A percentile compares a stretch with the other conserved stretches of the same genome.
phyloP scores from a whole-genome alignment of 129 eudicot genomes.

The Flaveria brownii region DNA sequence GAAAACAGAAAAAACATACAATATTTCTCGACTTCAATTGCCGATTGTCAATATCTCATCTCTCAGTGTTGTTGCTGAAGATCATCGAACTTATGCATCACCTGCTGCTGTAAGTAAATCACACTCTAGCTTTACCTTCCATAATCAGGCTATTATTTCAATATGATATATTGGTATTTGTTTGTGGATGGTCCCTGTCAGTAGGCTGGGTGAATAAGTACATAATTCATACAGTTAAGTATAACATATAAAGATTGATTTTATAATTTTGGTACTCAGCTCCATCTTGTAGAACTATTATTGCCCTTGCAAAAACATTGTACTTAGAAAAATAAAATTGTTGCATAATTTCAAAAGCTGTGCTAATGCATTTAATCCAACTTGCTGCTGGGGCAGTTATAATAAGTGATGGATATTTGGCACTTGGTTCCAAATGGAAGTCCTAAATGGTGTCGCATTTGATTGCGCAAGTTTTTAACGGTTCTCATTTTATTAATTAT shows the following conservation, averaged over 20 bases:
- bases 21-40: conserved; percentile 76
- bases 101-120: conserved; percentile 73
- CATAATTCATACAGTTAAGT: neutral
- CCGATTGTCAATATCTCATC: conserved; percentile 73
- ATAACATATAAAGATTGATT: neutral
- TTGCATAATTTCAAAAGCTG: conserved; percentile 2
- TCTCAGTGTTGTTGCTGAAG: conserved; percentile 76
- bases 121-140: neutral
- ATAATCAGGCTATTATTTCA: conserved; percentile 8
- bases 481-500: neutral
- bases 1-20: conserved; percentile 86
- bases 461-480: neutral
- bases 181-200: conserved; percentile 16
- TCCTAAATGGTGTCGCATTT: neutral
- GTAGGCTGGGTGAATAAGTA: conserved; percentile 16
- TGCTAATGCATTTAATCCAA: neutral
- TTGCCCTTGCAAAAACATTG: neutral
- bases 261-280: neutral
- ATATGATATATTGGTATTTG: conserved; percentile 2
- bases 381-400: conserved; percentile 1
- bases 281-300: conserved; percentile 3
- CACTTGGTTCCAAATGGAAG: conserved; percentile 13
- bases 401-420: neutral
- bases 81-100: conserved; percentile 93
- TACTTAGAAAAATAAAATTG: neutral